These are phyloP conservation scores for Alternaria triticimaculans DNA, from an alignment of 2,329 filamentous ascomycete species.

Conservation along the genomic window DNA sequence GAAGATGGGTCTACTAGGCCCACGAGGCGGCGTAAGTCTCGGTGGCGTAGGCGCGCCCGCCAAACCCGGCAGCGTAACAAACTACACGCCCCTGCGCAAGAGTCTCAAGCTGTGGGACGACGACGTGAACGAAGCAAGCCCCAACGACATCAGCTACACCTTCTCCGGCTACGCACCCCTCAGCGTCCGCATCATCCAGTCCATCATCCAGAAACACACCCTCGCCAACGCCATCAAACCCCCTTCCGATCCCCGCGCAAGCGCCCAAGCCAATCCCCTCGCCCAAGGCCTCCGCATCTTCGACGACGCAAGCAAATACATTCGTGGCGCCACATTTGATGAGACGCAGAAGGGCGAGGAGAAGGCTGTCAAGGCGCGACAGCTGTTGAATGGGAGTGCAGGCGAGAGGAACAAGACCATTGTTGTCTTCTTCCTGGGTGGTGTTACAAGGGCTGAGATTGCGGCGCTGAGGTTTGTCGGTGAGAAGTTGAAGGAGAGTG, in stretches of 20 bases:
- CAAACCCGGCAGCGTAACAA: constrained; percentile 63
- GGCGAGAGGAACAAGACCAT: constrained; percentile 72
- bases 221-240: constrained; percentile 66
- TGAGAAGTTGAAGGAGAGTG: constrained; percentile 72
- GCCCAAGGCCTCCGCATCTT: constrained; percentile 91
- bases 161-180: constrained; percentile 97
- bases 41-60: constrained; percentile 55
- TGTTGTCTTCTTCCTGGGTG: constrained; percentile 97
- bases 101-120: constrained; percentile 89
- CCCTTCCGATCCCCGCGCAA: constrained; percentile 47
- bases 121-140: constrained; percentile 93
- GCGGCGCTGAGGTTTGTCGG: constrained; percentile 91
- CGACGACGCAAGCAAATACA: constrained; percentile 88
- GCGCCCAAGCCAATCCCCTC: constrained; percentile 59
- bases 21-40: constrained; percentile 51
- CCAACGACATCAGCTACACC: constrained; percentile 95
- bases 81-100: constrained; percentile 88
- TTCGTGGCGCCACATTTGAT: constrained; percentile 87
- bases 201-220: constrained; percentile 88
- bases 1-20: constrained; percentile 84
- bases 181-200: constrained; percentile 89
- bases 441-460: constrained; percentile 95
- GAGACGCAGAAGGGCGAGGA: constrained; percentile 91
- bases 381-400: constrained; percentile 74
- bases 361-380: constrained; percentile 85